phyloP scores from a whole-genome alignment of 2,329 filamentous ascomycete species.

The Aaosphaeria pasadenensis region DNA sequence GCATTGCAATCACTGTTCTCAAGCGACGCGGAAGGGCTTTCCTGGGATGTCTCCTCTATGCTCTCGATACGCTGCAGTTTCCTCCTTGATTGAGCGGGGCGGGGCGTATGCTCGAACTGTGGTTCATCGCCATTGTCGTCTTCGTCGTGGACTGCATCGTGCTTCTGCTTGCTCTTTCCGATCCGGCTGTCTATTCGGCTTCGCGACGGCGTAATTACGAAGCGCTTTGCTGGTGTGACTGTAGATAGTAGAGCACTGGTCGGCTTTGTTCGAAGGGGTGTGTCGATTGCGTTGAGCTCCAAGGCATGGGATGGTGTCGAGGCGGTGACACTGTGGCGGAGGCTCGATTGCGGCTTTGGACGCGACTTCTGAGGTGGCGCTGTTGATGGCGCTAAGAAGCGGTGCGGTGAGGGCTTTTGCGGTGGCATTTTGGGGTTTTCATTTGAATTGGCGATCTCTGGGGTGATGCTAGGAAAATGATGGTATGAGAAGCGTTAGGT shows the following conservation, averaged over 20 bases:
- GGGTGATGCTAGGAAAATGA: no score
- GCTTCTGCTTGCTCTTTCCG: no score
- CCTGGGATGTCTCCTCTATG: slow-evolving; percentile 28
- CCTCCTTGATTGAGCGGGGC: slow-evolving; percentile 6
- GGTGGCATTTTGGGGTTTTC: slow-evolving; percentile 15
- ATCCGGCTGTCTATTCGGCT: background rate
- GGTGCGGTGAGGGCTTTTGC: slow-evolving; percentile 31
- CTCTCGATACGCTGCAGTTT: slow-evolving; percentile 29
- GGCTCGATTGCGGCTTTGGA: slow-evolving; percentile 18
- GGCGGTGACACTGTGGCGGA: slow-evolving; percentile 15
- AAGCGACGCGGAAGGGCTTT: slow-evolving; percentile 10
- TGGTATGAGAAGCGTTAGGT: no score
- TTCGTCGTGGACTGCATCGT: no score
- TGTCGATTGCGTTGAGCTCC: slow-evolving; percentile 7
- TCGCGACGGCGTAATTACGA: slow-evolving; percentile 18
- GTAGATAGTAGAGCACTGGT: slow-evolving; percentile 3
- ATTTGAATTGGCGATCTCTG: background rate
- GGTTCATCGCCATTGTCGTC: no score
- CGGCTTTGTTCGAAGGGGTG: background rate
- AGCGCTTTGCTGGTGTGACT: slow-evolving; percentile 30
- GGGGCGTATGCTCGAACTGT: slow-evolving; percentile 6
- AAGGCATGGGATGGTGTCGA: no score
- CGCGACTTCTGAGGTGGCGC: slow-evolving; percentile 6
- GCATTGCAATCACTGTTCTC: background rate
- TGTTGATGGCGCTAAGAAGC: slow-evolving; percentile 24